Conservation (phyloP, 495 filamentous ascomycete species). For the Poronia punctata region DNA sequence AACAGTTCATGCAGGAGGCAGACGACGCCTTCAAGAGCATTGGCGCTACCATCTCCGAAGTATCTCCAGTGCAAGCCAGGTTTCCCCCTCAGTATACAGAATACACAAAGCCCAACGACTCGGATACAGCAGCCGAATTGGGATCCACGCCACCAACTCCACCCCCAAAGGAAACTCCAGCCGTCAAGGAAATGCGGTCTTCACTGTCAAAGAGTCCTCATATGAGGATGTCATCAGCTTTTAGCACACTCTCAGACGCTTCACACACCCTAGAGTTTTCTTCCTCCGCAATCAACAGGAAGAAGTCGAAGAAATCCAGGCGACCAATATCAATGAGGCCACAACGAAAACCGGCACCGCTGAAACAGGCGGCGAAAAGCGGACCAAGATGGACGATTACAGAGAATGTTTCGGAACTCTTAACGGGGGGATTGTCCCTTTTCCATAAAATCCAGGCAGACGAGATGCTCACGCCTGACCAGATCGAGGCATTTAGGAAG, state of each 20-base stretch:
- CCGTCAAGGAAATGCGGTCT: too few species aligned
- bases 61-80: constrained; percentile 14
- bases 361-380: constrained; percentile 25
- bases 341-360: constrained; percentile 15
- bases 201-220: constrained; percentile 4
- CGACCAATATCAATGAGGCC: constrained; percentile 22
- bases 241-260: neutral
- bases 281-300: constrained; percentile 26
- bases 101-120: constrained; percentile 4
- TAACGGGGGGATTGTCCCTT: constrained; percentile 32
- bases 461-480: constrained; percentile 44
- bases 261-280: neutral
- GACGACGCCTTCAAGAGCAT: constrained; percentile 38
- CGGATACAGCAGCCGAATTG: neutral
- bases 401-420: constrained; percentile 42
- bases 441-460: constrained; percentile 44
- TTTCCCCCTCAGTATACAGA: constrained; percentile 10
- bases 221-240: neutral
- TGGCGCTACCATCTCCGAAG: constrained; percentile 26
- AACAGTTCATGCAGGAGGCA: constrained; percentile 38
- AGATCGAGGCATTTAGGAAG: constrained; percentile 29
- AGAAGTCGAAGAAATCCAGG: constrained; percentile 34
- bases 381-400: constrained; percentile 39
- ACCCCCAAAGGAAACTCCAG: constrained; percentile 7
- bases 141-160: constrained; percentile 4